phyloP scores from a whole-genome alignment of 345 rosid species.

The Mercurialis annua region DNA sequence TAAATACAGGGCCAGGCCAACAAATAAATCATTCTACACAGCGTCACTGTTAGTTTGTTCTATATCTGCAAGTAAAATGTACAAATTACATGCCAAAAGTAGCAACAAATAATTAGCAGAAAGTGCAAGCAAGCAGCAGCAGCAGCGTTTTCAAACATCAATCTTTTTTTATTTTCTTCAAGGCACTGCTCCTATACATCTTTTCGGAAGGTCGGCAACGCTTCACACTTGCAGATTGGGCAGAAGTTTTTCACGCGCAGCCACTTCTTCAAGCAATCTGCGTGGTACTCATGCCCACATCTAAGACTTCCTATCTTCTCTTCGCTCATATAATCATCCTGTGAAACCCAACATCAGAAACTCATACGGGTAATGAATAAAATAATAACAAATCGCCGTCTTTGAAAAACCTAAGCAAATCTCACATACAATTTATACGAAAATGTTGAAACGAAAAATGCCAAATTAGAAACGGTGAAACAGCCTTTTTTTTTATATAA shows the following conservation, averaged over 20 bases:
- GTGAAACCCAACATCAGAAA: constrained; percentile 4
- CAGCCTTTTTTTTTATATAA: too few relatives aligned
- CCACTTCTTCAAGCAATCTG: constrained; percentile 84
- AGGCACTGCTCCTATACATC: constrained; percentile 14
- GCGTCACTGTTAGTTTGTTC: constrained; percentile 38
- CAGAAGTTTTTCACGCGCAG: constrained; percentile 73
- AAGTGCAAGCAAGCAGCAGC: constrained; percentile 17
- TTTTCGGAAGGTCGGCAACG: constrained; percentile 30
- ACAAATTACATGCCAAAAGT: constrained; percentile 42
- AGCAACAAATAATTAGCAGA: constrained; percentile 31
- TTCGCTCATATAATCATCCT: constrained; percentile 60
- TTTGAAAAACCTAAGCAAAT: too few relatives aligned
- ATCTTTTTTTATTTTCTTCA: constrained; percentile 7
- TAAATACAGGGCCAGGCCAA: constrained; percentile 32
- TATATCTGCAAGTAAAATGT: constrained; percentile 39
- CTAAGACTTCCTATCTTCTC: constrained; percentile 61
- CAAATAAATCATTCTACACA: constrained; percentile 32
- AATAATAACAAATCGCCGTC: too few relatives aligned
- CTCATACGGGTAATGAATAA: neutral
- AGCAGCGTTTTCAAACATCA: constrained; percentile 12
- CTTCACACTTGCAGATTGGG: constrained; percentile 89
- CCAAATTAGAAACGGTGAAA: too few relatives aligned
- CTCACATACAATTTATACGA: too few relatives aligned
- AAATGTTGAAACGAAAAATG: too few relatives aligned
- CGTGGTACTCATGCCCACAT: constrained; percentile 81